phyloP scores from a whole-genome alignment of 2,329 filamentous ascomycete genomes.

The Ceratocystis ficicola region DNA sequence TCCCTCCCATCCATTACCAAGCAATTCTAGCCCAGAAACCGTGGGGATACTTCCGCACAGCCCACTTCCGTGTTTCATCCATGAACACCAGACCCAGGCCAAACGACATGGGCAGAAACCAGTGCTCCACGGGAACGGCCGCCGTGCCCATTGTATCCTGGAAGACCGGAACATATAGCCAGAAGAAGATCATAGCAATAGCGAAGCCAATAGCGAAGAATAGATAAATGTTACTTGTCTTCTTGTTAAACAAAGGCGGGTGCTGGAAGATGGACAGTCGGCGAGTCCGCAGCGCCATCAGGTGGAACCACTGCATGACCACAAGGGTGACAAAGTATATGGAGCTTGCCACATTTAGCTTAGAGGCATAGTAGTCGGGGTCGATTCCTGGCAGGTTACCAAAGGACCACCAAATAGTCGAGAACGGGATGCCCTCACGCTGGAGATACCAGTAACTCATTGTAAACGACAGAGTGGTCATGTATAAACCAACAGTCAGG shows the following conservation, averaged over 20 bases:
- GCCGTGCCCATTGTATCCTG: slow-evolving; percentile 56
- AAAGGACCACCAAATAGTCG: slow-evolving; percentile 87
- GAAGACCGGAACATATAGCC: slow-evolving; percentile 82
- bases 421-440: slow-evolving; percentile 79
- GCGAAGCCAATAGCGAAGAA: slow-evolving; percentile 87
- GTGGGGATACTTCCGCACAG: slow-evolving; percentile 46
- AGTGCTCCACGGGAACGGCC: slow-evolving; percentile 56
- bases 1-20: slow-evolving; percentile 32
- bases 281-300: slow-evolving; percentile 92
- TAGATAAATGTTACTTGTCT: slow-evolving; percentile 85
- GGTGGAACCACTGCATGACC: slow-evolving; percentile 98
- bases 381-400: slow-evolving; percentile 89
- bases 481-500: slow-evolving; percentile 57
- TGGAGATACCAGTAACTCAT: slow-evolving; percentile 89
- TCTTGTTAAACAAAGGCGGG: slow-evolving; percentile 70
- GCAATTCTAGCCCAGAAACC: slow-evolving; percentile 48
- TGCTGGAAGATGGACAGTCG: slow-evolving; percentile 89
- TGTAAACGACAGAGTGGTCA: slow-evolving; percentile 94
- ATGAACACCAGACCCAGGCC: slow-evolving; percentile 36
- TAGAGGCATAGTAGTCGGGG: slow-evolving; percentile 75
- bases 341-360: slow-evolving; percentile 81
- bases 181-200: slow-evolving; percentile 87
- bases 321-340: slow-evolving; percentile 85
- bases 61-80: slow-evolving; percentile 55
- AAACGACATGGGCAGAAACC: slow-evolving; percentile 64